Conservation (phyloP, 2,329 filamentous ascomycete species). For the Xylaria digitata region DNA sequence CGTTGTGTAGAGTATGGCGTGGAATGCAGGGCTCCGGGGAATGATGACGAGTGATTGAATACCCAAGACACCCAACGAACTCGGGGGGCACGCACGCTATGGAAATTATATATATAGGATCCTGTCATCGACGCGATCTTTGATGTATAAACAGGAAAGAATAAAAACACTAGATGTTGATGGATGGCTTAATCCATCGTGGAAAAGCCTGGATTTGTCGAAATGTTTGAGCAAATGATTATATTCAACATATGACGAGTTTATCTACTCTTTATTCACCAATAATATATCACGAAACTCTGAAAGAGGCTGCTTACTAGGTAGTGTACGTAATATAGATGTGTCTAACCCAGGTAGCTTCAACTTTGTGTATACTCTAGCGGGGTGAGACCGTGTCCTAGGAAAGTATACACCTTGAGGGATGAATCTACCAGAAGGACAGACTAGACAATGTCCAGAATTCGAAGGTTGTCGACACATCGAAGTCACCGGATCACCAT, state of each 20-base stretch:
- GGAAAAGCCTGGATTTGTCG: not conserved
- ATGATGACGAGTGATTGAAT: conserved; percentile 3
- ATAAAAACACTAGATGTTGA: not conserved
- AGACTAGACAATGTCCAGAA: too few species aligned
- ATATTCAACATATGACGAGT: conserved; percentile 16
- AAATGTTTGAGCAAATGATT: not conserved
- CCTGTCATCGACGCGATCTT: not conserved
- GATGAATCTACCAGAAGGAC: too few species aligned
- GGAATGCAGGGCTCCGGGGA: not conserved
- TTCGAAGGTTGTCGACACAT: too few species aligned
- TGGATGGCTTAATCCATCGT: not conserved
- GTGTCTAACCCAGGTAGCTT: too few species aligned
- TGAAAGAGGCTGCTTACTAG: too few species aligned
- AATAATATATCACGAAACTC: too few species aligned
- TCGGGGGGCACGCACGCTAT: not conserved
- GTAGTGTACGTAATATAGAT: too few species aligned
- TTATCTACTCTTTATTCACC: not conserved
- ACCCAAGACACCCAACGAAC: not conserved
- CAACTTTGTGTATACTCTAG: too few species aligned
- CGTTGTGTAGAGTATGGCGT: conserved; percentile 24
- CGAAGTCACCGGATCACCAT: too few species aligned
- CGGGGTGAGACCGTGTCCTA: too few species aligned
- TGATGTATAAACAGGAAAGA: not conserved
- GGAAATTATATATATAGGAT: conserved; percentile 5
- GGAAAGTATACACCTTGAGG: too few species aligned